phyloP scores from a whole-genome alignment of 1,284 basidiomycete species.

The Nidula niveotomentosa region DNA sequence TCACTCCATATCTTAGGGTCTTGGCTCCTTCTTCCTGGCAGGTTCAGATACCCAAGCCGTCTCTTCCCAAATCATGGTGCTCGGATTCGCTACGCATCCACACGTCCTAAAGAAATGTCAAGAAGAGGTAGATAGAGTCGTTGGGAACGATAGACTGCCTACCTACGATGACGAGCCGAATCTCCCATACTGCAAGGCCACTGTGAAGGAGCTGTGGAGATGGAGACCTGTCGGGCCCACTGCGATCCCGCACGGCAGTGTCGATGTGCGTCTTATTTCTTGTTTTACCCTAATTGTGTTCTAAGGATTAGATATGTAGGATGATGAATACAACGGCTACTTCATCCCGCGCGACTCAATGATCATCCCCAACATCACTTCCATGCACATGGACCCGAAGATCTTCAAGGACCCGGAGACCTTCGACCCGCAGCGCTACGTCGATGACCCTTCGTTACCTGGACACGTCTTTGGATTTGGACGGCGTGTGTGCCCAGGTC shows the following conservation, averaged over 20 bases:
- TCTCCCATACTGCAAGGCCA: constrained; percentile 25
- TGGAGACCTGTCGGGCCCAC: constrained; percentile 2
- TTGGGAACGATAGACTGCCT: constrained; percentile 25
- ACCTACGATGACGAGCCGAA: constrained; percentile 21
- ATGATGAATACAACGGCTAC: constrained; percentile 24
- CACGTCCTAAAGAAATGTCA: constrained; percentile 14
- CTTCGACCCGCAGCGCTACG: no score
- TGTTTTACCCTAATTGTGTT: no score
- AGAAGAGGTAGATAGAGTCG: constrained; percentile 22
- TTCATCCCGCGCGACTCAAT: constrained; percentile 21
- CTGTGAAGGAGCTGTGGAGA: constrained; percentile 27
- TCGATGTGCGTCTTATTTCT: no score
- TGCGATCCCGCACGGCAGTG: no score
- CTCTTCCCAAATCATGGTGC: constrained; percentile 21
- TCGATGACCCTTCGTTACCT: constrained; percentile 14
- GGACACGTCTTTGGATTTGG: constrained; percentile 28
- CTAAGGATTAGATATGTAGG: constrained; percentile 5
- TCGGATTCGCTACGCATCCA: constrained; percentile 20
- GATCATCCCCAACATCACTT: constrained; percentile 24
- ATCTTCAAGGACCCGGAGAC: no score
- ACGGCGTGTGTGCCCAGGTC: constrained; percentile 24
- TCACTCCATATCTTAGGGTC: no score
- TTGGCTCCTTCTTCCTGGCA: constrained; percentile 4
- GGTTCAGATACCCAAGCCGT: constrained; percentile 23
- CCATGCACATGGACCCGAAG: constrained; percentile 22